Evolutionary conservation across 2,329 filamentous ascomycete genomes (phyloP), one percentile per base, ranked within the genome.

Genomic region (Ustulina deusta): DNA sequence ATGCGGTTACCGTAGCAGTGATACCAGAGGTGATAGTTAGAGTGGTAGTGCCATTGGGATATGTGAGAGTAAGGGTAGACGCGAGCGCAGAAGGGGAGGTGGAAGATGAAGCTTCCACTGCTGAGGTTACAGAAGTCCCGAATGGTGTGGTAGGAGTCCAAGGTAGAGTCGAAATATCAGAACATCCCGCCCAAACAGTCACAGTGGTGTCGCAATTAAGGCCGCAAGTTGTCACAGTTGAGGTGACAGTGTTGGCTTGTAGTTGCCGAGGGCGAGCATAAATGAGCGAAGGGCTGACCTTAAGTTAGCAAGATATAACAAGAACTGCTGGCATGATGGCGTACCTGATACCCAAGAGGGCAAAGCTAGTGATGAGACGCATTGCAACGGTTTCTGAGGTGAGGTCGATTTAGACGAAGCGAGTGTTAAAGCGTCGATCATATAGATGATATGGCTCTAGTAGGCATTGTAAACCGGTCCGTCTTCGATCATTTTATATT

Each of bases 321-420:
- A 52, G 9, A 44, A 25, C 4, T 22, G 22, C 17, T 48, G 48
- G 10, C 1, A 59, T 46, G 7, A 56, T 34, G 38, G 17, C 70
- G 49, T 74, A 78, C 76, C 75, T 70, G 27, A 76, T 52, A 68
- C 73, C 73, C 59, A 77, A 32, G 20, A 75, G 66, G 71, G 72
- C 71, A 51, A 77, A 69, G 55, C 60, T 61, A 63, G 69, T 69
- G 59, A 62, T 65, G 9, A 63, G 22, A 67, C 67, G 71, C 76
- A 78, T 78, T 65, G 56, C 59, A 59, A 55, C 32, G 22, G 59
- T 56, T 64, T 61, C 63, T 57, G 57, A 71, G 56, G 57, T 44
- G 58, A 42, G 20, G 40, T 20, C 54, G 42, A 22, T 38, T 55
- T 49, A 42, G 40, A 36, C 29, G 63, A 75, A 77, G 74, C 70